Conservation (phyloP, 495 filamentous ascomycete species). For the Rhypophila decipiens region DNA sequence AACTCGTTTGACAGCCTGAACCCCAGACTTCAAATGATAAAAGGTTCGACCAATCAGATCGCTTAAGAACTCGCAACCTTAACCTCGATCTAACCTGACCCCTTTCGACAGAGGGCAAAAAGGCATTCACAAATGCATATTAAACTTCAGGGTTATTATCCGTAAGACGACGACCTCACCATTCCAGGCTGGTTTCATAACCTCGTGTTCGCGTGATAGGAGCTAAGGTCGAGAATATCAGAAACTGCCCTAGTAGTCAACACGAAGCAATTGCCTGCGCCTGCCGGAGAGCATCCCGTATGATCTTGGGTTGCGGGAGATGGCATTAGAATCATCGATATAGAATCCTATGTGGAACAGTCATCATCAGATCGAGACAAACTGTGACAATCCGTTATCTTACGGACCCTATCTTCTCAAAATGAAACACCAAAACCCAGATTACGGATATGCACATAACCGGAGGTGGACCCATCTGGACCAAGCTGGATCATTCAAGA, state of each 20-base stretch:
- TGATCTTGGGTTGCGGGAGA: too few species aligned
- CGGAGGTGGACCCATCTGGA: not conserved
- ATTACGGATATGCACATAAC: too few species aligned
- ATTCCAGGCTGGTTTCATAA: not conserved
- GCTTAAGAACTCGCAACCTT: not conserved
- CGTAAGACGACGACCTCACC: not conserved
- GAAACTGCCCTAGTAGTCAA: not conserved
- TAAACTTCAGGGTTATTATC: not conserved
- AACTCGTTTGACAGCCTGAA: too few species aligned
- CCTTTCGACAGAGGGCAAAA: not conserved
- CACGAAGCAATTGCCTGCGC: not conserved
- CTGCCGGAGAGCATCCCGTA: too few species aligned
- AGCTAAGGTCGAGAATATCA: not conserved
- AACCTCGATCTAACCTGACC: not conserved
- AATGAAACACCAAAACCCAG: too few species aligned
- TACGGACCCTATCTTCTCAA: too few species aligned
- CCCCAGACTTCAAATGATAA: too few species aligned
- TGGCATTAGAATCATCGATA: not conserved
- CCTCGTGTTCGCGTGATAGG: not conserved
- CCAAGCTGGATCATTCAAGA: not conserved
- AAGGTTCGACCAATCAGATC: not conserved
- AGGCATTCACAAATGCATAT: not conserved
- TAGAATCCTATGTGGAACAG: too few species aligned
- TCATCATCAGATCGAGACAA: too few species aligned
- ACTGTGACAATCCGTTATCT: not conserved